Percentiles rank a stretch among this genome's conserved stretches.
Conservation (phyloP, 805 yeast species). For the Metschnikowia anglica region DNA sequence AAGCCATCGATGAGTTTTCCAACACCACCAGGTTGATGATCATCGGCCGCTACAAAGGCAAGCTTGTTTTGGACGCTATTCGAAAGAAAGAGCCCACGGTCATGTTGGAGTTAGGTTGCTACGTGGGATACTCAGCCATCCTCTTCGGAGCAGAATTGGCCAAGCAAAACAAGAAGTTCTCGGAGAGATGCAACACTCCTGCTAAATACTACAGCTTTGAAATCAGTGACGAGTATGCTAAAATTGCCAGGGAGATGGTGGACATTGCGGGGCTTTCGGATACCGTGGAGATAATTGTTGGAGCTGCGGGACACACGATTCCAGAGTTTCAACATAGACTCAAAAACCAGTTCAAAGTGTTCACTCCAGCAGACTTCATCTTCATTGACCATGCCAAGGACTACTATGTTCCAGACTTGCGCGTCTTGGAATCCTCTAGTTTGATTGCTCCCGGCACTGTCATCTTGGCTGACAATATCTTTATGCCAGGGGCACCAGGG, state of each 20-base stretch:
- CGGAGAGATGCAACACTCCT: constrained; percentile 10
- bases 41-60: constrained; percentile 34
- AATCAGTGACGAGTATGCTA: constrained; percentile 30
- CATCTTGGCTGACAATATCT: constrained; percentile 40
- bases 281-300: constrained; percentile 33
- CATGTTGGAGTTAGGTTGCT: constrained; percentile 36
- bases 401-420: constrained; percentile 40
- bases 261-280: constrained; percentile 35
- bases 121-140: constrained; percentile 39
- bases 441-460: constrained; percentile 40
- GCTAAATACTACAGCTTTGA: constrained; percentile 38
- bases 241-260: constrained; percentile 27
- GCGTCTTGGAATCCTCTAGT: constrained; percentile 41
- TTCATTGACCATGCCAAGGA: constrained; percentile 44
- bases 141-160: constrained; percentile 30
- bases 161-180: constrained; percentile 16
- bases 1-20: constrained; percentile 30
- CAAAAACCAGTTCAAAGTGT: constrained; percentile 10
- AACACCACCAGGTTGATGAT: constrained; percentile 27
- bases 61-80: constrained; percentile 26
- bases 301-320: constrained; percentile 31
- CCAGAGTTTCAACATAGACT: constrained; percentile 25
- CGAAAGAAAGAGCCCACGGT: constrained; percentile 24
- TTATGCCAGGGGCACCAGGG: constrained; percentile 39
- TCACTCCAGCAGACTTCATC: constrained; percentile 32